Percentiles rank a stretch among this genome's conserved stretches.
phyloP scores from a whole-genome alignment of 2,329 filamentous ascomycete species.

The Sporothrix variecibatus region DNA sequence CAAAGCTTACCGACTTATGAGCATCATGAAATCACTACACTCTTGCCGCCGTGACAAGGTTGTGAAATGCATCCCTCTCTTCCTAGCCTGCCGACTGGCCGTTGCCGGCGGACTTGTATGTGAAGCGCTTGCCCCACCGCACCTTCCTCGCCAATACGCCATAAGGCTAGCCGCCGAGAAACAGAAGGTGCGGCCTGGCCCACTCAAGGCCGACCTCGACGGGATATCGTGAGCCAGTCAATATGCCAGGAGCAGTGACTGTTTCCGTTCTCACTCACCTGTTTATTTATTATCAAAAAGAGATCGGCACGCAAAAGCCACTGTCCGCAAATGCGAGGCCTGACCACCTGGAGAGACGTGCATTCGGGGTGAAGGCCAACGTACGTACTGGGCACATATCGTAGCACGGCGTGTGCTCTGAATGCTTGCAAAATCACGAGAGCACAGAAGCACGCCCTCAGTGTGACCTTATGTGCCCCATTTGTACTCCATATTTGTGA shows the following conservation, averaged over 20 bases:
- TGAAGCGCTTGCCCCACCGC: conserved; percentile 7
- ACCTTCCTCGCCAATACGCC: conserved; percentile 17
- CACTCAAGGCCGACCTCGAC: background rate
- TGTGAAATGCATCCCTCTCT: background rate
- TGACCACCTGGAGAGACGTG: background rate
- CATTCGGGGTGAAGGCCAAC: background rate
- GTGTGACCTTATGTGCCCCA: background rate
- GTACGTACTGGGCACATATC: background rate
- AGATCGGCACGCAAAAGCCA: background rate
- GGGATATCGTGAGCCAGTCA: background rate
- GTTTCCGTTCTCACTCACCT: background rate
- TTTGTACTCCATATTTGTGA: background rate
- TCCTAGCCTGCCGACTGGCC: background rate
- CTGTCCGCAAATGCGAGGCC: background rate
- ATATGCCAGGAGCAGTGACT: background rate
- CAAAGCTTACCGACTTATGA: background rate
- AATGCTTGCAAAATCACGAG: background rate
- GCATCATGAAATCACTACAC: background rate
- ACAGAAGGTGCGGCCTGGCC: conserved; percentile 7
- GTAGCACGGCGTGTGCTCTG: background rate
- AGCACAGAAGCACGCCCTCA: background rate
- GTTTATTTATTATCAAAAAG: too few relatives aligned
- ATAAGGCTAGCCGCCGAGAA: conserved; percentile 20
- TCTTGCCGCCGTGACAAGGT: background rate
- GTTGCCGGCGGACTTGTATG: background rate